Evolutionary conservation across 2,329 filamentous ascomycete species (phyloP), one percentile per base, ranked within the genome.

Genomic region (Fragosphaeria purpurea): DNA sequence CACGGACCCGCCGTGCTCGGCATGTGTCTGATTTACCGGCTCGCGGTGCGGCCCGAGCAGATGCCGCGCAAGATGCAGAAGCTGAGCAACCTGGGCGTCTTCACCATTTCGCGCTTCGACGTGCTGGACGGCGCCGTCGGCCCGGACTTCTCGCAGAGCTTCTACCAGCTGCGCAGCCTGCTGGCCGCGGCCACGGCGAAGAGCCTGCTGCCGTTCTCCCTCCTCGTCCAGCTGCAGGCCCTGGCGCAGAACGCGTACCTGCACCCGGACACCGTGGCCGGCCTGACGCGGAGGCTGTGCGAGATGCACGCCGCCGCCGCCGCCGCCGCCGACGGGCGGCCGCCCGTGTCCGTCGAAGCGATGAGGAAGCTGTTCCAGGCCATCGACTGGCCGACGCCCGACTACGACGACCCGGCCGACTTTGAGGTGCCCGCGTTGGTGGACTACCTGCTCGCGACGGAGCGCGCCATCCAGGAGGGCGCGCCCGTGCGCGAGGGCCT

Each of bases 181-280:
- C 61, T 61, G 7, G 56, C 70, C 1, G 11, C 37, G 0, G 9
- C 58, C 47, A 57, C 62, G 57, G 56, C 64, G 12, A 47, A 57
- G 1, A 62, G 62, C 44, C 50, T 55, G 2, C 57, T 79, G 51
- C 66, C 76, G 5, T 86, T 81, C 55, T 61, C 65, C 0, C 59
- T 82, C 1, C 68, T 78, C 6, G 85, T 80, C 58, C 82, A 86
- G 56, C 66, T 86, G 5, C 75, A 84, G 47, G 74, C 73, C 12
- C 65, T 90, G 5, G 78, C 81, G 0, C 70, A 74, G 58, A 85
- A 85, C 56, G 79, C 77, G 30, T 79, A 76, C 50, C 68, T 88
- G 1, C 68, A 78, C 10, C 83, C 85, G 0, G 57, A 60, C 0
- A 75, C 67, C 1, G 76, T 80, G 0, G 44, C 68, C 0, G 54